Evolutionary conservation across 2,329 filamentous ascomycete genomes (phyloP).

Genomic region (Trichoderma asperellum): DNA sequence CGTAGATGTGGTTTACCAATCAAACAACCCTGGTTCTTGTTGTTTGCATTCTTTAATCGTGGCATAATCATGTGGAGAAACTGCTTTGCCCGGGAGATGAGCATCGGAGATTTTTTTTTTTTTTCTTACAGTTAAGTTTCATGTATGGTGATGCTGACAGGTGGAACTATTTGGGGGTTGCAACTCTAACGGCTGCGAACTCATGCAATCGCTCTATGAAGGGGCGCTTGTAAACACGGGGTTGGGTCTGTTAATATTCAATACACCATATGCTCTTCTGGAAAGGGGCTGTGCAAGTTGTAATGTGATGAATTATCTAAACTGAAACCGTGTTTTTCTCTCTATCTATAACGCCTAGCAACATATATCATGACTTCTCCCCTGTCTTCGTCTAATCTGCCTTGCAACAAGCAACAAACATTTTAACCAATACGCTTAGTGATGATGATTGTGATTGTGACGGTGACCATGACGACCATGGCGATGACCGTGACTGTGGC

Average conservation of each 20-base stretch:
- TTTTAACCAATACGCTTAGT: constrained; percentile 27
- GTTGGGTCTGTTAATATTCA: neutral
- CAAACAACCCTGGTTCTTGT: neutral
- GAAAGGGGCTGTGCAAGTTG: neutral
- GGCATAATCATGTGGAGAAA: neutral
- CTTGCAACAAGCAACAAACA: neutral
- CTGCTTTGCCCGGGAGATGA: neutral
- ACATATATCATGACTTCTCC: neutral
- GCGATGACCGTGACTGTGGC: too few relatives aligned
- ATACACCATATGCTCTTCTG: neutral
- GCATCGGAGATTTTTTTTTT: neutral
- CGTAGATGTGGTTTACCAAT: neutral
- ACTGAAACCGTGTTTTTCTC: neutral
- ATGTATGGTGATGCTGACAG: neutral
- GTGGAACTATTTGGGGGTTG: neutral
- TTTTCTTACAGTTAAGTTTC: neutral
- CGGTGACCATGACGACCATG: neutral
- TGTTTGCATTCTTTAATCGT: neutral
- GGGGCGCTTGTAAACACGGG: neutral
- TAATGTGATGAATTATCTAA: neutral
- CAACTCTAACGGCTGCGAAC: neutral
- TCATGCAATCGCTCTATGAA: neutral
- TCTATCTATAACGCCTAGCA: neutral
- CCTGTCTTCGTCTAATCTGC: neutral
- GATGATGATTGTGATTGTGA: too few relatives aligned